These are phyloP conservation scores for Cercospora sp. DNA, from an alignment of 2,329 filamentous ascomycete species.

Conservation along the genomic window DNA sequence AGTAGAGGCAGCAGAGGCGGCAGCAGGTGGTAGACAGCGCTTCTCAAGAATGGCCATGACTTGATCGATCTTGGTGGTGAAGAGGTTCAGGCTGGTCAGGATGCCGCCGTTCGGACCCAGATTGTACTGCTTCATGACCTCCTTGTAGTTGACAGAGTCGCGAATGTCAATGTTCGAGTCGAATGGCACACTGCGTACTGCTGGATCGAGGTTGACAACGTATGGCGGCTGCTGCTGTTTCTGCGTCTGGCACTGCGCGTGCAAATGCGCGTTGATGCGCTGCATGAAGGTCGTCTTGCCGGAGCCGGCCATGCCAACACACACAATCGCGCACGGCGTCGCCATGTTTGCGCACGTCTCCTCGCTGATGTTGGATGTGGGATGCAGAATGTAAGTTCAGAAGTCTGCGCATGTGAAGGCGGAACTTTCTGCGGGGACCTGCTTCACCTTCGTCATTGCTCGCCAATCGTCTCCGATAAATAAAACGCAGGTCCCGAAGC, in stretches of 20 bases:
- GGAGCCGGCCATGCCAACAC: conserved; percentile 96
- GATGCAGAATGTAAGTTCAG: not conserved
- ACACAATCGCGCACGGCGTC: conserved; percentile 78
- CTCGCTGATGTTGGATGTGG: not conserved
- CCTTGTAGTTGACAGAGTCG: conserved; percentile 98
- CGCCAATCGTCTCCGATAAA: not conserved
- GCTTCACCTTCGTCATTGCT: conserved; percentile 7
- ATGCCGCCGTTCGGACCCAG: conserved; percentile 96
- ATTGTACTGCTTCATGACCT: conserved; percentile 99
- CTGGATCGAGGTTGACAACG: conserved; percentile 95
- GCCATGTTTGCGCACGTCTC: conserved; percentile 16
- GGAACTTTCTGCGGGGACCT: conserved; percentile 6
- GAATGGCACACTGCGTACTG: conserved; percentile 89
- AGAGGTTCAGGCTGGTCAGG: conserved; percentile 89
- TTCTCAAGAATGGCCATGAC: conserved; percentile 88
- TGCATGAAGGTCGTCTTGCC: conserved; percentile 99
- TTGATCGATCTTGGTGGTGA: conserved; percentile 97
- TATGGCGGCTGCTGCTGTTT: conserved; percentile 76
- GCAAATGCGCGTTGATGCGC: conserved; percentile 89
- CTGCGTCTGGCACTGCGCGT: conserved; percentile 50
- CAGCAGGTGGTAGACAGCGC: conserved; percentile 50
- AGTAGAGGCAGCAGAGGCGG: not conserved
- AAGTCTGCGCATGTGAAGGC: conserved; percentile 17
- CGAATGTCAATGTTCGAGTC: conserved; percentile 98
- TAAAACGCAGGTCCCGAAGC: not conserved